Base-by-base conservation (phyloP, 2,329 filamentous ascomycete genomes). In the Cercospora beticola region DNA sequence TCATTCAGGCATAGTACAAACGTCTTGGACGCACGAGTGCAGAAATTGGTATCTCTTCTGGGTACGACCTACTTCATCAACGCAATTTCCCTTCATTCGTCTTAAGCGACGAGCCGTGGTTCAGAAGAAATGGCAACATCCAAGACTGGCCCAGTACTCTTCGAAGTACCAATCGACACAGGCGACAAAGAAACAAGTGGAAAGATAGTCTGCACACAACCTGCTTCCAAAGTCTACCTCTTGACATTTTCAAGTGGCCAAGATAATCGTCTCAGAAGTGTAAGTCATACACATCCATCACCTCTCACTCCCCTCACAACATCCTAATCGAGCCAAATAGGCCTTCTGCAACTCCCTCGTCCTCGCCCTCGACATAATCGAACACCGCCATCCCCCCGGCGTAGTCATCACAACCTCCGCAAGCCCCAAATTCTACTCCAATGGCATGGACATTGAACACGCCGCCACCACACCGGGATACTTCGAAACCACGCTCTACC, bases 401-500 rank as follows among this genome's bases (percentile, higher is more conserved):
- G 91, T 94, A 5, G 84, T 95, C 14, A 83, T 94, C 68, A 94
- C 92, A 5, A 94, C 92, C 0, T 91, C 89, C 52, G 87, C 85
- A 59, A 90, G 94, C 68, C 78, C 83, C 62, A 95, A 95, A 61
- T 94, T 94, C 83, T 95, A 91, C 82, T 90, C 86, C 78, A 94
- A 94, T 80, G 92, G 92, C 0, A 85, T 95, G n/a, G 91, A 95
- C 78, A 86, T 94, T 14, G 84, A 88, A 46, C 86, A 91, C 76
- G 90, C 88, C n/a, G 76, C 84, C 36, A 79, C 81, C 31, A 87
- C 86, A 0, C 84, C 87, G 1, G 72, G 69, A 3, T 94, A 91
- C 82, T 87, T 88, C 74, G 81, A 86, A 1, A 78, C 83, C 12
- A 83, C 83, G 62, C 80, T 93, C 10, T 93, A 89, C 80, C 82